These are phyloP conservation scores for Asterophora parasitica DNA, from an alignment of 768 basidiomycete genomes.

Conservation along the genomic window DNA sequence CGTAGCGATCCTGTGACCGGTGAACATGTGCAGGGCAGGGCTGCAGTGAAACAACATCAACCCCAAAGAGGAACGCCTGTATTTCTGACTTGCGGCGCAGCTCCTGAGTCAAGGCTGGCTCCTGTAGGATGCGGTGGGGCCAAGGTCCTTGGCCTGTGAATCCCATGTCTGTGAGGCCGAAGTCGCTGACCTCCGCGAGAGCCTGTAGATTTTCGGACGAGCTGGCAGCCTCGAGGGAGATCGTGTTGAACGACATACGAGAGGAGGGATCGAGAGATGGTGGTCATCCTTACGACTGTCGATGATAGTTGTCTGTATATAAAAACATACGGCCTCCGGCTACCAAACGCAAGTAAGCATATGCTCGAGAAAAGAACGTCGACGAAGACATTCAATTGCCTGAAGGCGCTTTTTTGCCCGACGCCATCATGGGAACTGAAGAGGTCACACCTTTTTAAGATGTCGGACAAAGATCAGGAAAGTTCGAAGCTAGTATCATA, in stretches of 20 bases:
- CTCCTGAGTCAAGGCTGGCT: conserved; percentile 35
- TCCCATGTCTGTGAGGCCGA: conserved; percentile 50
- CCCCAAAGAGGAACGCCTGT: conserved; percentile 8
- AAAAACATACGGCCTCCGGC: background rate
- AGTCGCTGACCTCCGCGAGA: conserved; percentile 49
- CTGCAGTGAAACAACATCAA: conserved; percentile 29
- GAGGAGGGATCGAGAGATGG: background rate
- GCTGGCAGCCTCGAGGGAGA: conserved; percentile 41
- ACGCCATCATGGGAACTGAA: background rate
- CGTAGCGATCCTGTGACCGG: conserved; percentile 29
- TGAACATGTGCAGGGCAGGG: conserved; percentile 25
- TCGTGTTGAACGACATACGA: conserved; percentile 14
- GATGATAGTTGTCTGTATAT: background rate
- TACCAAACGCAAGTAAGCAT: background rate
- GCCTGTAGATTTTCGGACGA: conserved; percentile 45
- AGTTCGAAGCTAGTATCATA: conserved; percentile 6
- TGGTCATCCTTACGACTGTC: background rate
- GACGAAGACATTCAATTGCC: background rate
- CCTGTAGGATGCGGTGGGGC: conserved; percentile 46
- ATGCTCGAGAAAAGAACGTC: background rate
- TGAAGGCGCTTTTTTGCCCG: background rate
- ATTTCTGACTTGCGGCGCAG: conserved; percentile 34
- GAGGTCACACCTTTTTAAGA: conserved; percentile 3
- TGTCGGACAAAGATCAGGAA: conserved; percentile 4
- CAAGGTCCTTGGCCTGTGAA: conserved; percentile 45